Base-by-base conservation (phyloP, 805 yeast species). In the Saccharomycopsis sp. region DNA sequence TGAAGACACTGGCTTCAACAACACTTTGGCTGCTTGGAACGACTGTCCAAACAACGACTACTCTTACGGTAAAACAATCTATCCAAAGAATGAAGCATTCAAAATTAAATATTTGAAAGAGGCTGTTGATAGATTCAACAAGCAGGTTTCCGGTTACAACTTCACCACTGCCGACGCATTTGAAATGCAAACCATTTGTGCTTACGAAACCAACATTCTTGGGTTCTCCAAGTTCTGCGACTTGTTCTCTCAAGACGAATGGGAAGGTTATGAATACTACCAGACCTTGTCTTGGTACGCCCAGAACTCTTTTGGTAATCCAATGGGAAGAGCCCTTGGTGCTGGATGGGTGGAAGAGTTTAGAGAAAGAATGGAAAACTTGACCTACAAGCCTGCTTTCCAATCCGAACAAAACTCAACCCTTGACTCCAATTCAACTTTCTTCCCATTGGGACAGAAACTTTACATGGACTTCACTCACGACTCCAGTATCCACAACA, bases 401-500 rank as follows among this genome's bases (percentile, higher is more conserved):
- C 67, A 69, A 40, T 71, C 71, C 27, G 53, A 55, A 7, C 69
- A 68, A 45, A 78, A 73, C 50, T 58, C 64, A 9, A 67, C 72
- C 4, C 50, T 60, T 7, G 57, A 56, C 39, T 25, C 42, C 36
- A 36, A 39, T 42, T 48, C 52, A 10, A 53, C 37, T 16, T 52
- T 56, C 8, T 63, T 65, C 53, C 70, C 70, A 16, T 48, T 58
- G 18, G 68, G 63, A 45, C 72, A 57, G 54, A 68, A 71, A 41
- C 63, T 81, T 35, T 78, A 79, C 66, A 65, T 81, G 50, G 80
- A 76, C 49, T 79, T 83, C 63, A 67, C 84, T 12, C 94, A 85
- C 53, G 94, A 85, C 55, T 71, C 80, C 29, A 80, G 79, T 48
- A 58, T 83, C 31, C 64, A 75, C 48, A 63, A 77, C 31, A 76